These are phyloP conservation scores for Alternaria metachromatica DNA, from an alignment of 2,329 filamentous ascomycete genomes.

Conservation along the genomic window DNA sequence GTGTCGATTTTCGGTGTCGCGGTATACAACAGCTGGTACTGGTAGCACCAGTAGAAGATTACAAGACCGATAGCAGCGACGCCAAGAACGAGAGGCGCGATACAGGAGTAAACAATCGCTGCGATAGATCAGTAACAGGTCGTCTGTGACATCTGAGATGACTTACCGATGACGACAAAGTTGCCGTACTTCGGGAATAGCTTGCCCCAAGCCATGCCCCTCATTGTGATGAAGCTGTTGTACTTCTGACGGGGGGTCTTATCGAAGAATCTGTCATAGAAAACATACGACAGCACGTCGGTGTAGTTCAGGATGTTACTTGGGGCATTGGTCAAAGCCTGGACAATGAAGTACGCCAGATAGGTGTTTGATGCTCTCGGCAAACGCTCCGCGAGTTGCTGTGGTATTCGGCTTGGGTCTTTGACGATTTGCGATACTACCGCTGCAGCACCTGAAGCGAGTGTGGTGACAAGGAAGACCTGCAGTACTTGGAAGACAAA, in stretches of 20 bases:
- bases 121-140: constrained; percentile 16
- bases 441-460: constrained; percentile 80
- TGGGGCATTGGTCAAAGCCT: constrained; percentile 81
- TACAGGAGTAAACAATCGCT: constrained; percentile 85
- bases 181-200: constrained; percentile 51
- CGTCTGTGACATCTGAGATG: not conserved
- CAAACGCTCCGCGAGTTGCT: constrained; percentile 73
- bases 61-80: constrained; percentile 81
- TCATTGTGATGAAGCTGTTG: constrained; percentile 40
- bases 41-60: constrained; percentile 85
- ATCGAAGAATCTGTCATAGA: constrained; percentile 77
- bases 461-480: constrained; percentile 85
- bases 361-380: constrained; percentile 93
- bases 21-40: constrained; percentile 90
- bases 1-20: constrained; percentile 83
- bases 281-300: constrained; percentile 74
- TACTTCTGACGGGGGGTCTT: constrained; percentile 67
- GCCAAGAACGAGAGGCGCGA: constrained; percentile 82
- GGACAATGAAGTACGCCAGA: constrained; percentile 91
- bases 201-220: constrained; percentile 49
- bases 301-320: constrained; percentile 75
- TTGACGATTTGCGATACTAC: constrained; percentile 68
- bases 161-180: constrained; percentile 50
- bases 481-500: constrained; percentile 91
- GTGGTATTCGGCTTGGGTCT: constrained; percentile 67